Evolutionary conservation across 352 stramenopile species (phyloP).

Genomic region (Globisporangium nodosum): DNA sequence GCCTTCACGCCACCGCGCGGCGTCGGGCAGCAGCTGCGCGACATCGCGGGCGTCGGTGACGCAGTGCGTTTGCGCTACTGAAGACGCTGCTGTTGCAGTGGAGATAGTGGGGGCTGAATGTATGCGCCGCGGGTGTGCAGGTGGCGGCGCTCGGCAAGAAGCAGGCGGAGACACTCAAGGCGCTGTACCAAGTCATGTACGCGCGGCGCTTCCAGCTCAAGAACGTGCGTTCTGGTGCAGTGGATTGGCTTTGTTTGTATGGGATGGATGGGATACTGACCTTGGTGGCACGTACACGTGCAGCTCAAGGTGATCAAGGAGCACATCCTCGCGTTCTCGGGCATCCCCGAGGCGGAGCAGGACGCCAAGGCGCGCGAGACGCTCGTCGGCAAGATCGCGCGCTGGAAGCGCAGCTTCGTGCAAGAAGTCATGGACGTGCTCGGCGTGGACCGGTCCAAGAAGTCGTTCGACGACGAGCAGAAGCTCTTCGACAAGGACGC

Average conservation of each 20-base stretch:
- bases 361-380: slow-evolving; percentile 62
- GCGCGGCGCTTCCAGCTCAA: slow-evolving; percentile 71
- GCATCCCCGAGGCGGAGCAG: slow-evolving; percentile 42
- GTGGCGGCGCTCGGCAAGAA: slow-evolving; percentile 67
- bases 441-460: slow-evolving; percentile 77
- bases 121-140: slow-evolving; percentile 17
- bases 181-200: slow-evolving; percentile 82
- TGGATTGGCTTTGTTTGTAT: background rate
- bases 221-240: slow-evolving; percentile 36
- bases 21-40: slow-evolving; percentile 45
- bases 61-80: slow-evolving; percentile 24
- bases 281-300: background rate
- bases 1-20: slow-evolving; percentile 59
- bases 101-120: background rate
- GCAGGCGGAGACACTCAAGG: slow-evolving; percentile 62
- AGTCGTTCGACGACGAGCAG: slow-evolving; percentile 69
- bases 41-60: slow-evolving; percentile 51
- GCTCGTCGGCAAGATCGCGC: slow-evolving; percentile 54
- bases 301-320: slow-evolving; percentile 79
- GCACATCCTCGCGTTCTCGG: slow-evolving; percentile 76
- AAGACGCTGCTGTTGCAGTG: background rate
- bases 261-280: too few species aligned
- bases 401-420: slow-evolving; percentile 67
- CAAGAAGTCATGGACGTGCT: slow-evolving; percentile 76
- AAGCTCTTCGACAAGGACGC: slow-evolving; percentile 58